Evolutionary conservation across 345 rosid species (phyloP), one percentile per base, ranked within the genome.

Genomic region (Erodium maritimum): DNA sequence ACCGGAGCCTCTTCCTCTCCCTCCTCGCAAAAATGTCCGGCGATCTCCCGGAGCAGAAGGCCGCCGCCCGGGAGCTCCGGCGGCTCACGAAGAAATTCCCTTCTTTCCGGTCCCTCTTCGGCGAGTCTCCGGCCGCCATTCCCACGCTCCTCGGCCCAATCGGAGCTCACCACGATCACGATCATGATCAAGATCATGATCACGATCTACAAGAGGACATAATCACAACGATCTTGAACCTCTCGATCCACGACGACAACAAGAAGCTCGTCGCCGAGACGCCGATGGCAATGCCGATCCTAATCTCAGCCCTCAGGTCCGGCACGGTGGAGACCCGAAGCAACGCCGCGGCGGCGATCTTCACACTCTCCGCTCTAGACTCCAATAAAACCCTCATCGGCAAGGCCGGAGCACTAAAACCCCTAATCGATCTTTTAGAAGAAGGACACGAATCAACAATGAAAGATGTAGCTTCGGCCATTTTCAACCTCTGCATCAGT

Each of bases 381-480:
- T 76, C 94, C 7, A 93, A 89, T 65, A 93, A 93, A 75, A 61
- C 57, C 52, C 84, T 87, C 21, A 79, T 93, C 21, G 99, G 97
- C 11, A 85, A 79, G 65, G 75, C 84, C 0, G 95, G 94, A 56
- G 87, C 87, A 48, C 20, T 93, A 20, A 83, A 73, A 64, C 97
- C 90, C 51, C 94, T 93, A 8, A 58, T 89, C 16, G 75, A 85
- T 54, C 89, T 93, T 8, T 59, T 93, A 20, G 95, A 83, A 0
- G 95, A 89, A 61, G 95, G 95, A 48, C 87, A 89, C 74, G 72
- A 91, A 18, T 61, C 70, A 37, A 89, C 88, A 23, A 73, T 87
- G 81, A 93, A 86, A 56, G 99, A 93, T 59, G 91, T 67, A 21
- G 97, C 99, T 55, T 85, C 97, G n/a, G 99, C 99, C 0, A 80